Evolutionary conservation across 2,329 filamentous ascomycete species (phyloP), one percentile per base, ranked within the genome.

Genomic region (Cladorrhinum sp.): DNA sequence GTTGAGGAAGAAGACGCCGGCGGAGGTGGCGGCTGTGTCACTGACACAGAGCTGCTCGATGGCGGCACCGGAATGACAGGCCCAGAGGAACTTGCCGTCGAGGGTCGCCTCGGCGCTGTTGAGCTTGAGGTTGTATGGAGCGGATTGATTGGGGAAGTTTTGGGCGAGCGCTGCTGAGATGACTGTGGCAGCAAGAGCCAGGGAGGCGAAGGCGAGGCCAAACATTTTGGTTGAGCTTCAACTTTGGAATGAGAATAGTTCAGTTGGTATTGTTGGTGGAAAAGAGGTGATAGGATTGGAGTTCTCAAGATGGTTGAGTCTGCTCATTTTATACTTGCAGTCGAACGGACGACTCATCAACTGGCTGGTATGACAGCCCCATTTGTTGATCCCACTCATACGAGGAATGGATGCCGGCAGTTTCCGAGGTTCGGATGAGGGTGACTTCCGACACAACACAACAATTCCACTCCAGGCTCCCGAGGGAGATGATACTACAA

Each of bases 51-150:
- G 57, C 16, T 66, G 70, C 55, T 73, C 71, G 26, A 74, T 70
- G 46, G 69, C 73, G 5, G 73, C 73, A n/a, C 72, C 73, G 21
- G 72, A 62, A 46, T 75, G 73, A 62, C 73, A 75, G 2, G 71
- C 67, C 4, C 20, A 52, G 28, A 68, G 67, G 59, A 69, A 74
- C 3, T 71, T 69, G 67, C 70, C 73, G 57, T 73, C 63, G 36
- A 74, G 63, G 42, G 63, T 60, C 59, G 65, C 68, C 60, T 67
- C 63, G 28, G 59, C 42, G 42, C 65, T 65, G 50, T 64, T 66
- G 50, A 76, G 64, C 55, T 71, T 67, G 8, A 76, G 70, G 55
- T 55, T 65, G 65, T 74, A 76, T 42, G 73, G 73, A 18, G 67
- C 73, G 1, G 65, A 69, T 56, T 73, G 71, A 42, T 57, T 63